Conservation (phyloP, 1,284 basidiomycete genomes). For the Sporisorium graminicola region DNA sequence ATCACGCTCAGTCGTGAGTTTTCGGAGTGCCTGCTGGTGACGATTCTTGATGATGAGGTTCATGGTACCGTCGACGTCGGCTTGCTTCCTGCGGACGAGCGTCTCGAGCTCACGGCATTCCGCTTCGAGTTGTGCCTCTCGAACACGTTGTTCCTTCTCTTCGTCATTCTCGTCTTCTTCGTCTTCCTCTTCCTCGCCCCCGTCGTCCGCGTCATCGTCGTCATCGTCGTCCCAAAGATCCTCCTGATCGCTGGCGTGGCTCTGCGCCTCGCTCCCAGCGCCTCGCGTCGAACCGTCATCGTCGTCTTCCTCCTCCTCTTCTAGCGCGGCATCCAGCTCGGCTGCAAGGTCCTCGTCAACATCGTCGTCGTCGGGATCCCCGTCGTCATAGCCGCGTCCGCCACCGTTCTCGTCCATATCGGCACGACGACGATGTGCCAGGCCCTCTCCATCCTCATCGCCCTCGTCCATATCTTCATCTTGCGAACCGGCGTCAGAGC, state of each 20-base stretch:
- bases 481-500: conserved; percentile 35
- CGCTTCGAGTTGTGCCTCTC: conserved; percentile 67
- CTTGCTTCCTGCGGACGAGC: conserved; percentile 63
- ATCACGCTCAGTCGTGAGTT: conserved; percentile 63
- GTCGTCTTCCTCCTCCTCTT: conserved; percentile 73
- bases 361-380: conserved; percentile 76
- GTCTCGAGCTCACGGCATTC: conserved; percentile 68
- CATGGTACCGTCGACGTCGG: conserved; percentile 64
- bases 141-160: conserved; percentile 63
- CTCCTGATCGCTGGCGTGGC: conserved; percentile 59
- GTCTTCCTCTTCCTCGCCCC: conserved; percentile 82
- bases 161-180: conserved; percentile 70
- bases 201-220: conserved; percentile 75
- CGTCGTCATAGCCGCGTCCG: conserved; percentile 66
- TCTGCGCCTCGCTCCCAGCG: conserved; percentile 66
- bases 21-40: conserved; percentile 64
- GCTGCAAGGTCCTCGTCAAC: conserved; percentile 71
- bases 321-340: conserved; percentile 71
- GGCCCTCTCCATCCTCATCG: conserved; percentile 19
- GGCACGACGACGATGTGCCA: conserved; percentile 21
- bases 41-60: conserved; percentile 68
- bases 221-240: conserved; percentile 66
- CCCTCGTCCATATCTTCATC: conserved; percentile 47
- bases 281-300: conserved; percentile 71
- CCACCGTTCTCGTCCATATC: conserved; percentile 71